Evolutionary conservation across 2,329 filamentous ascomycete species (phyloP).

Genomic region (Colletotrichum plurivorum): DNA sequence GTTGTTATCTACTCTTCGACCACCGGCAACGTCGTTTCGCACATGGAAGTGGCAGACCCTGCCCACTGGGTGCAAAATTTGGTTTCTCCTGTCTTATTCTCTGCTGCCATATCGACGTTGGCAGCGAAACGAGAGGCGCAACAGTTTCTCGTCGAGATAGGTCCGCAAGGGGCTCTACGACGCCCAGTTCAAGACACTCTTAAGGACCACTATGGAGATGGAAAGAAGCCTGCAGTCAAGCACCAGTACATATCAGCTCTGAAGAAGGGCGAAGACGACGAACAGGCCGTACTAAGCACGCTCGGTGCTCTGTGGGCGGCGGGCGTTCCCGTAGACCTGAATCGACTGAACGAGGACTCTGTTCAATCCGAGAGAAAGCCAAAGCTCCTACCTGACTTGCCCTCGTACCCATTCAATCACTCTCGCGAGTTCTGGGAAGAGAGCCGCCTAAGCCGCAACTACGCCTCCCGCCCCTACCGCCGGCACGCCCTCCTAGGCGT

Average conservation of each 20-base stretch:
- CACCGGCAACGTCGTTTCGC: slow-evolving; percentile 45
- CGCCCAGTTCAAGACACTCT: slow-evolving; percentile 32
- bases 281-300: neutral
- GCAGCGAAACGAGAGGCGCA: slow-evolving; percentile 42
- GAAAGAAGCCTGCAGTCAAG: neutral
- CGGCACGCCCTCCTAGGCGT: slow-evolving; percentile 67
- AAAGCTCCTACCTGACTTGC: slow-evolving; percentile 59
- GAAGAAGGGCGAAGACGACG: neutral
- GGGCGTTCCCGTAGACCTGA: neutral
- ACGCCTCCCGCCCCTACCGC: slow-evolving; percentile 58
- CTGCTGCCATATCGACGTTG: slow-evolving; percentile 54
- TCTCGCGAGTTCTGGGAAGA: slow-evolving; percentile 67
- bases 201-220: neutral
- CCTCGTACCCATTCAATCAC: slow-evolving; percentile 69
- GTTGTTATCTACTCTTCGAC: slow-evolving; percentile 59
- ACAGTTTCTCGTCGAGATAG: slow-evolving; percentile 28
- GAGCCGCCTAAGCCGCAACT: slow-evolving; percentile 58
- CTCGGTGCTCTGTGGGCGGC: neutral
- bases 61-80: slow-evolving; percentile 64
- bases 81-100: slow-evolving; percentile 59
- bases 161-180: slow-evolving; percentile 22
- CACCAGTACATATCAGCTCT: neutral
- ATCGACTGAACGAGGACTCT: neutral
- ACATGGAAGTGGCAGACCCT: neutral
- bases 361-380: neutral